Base-by-base conservation (phyloP, 2,329 filamentous ascomycete genomes). In the Dissoconium aciculare region DNA sequence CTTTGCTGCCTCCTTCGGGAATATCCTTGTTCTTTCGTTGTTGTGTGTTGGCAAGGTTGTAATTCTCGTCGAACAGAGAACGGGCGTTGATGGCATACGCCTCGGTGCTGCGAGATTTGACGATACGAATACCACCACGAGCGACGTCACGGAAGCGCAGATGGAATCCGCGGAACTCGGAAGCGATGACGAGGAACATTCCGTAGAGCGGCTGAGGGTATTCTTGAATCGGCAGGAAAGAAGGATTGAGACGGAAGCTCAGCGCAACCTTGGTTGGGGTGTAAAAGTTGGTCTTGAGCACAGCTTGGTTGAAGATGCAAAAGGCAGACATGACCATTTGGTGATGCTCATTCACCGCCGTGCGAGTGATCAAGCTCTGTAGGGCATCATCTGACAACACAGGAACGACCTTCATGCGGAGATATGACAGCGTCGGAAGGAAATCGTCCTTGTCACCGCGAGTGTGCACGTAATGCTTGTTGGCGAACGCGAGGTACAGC, bases 1-100 rank as follows among this genome's bases (percentile, higher is more conserved):
- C 89, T 65, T 98, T 98, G 49, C 87, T 92, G 33, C 89, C 89
- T 41, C 89, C 89, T 62, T 98, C 89, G 3, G 89, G 89, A 31
- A 98, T 98, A 50, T 98, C 89, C 66, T 98, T 98, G 69, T 98
- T 98, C 71, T 98, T 98, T 52, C 89, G 82, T 62, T 98, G 89
- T 60, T 98, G 89, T 0, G 89, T 98, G 59, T 91, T 95, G 42
- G 89, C 87, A 38, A 98, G 71, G 41, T 89, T 91, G 60, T 98
- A 98, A 61, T 98, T 98, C 63, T 98, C 89, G 47, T 98, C 89
- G 49, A 98, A 98, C 40, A 98, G 69, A 35, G 84, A 93, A 36
- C 89, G 78, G 21, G 85, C 85, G 53, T 98, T 98, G 66, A 95
- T 95, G 38, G 78, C 71, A 54, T 94, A 98, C 2, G 85, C 82